These are phyloP conservation scores for Botryosphaeria agaves DNA, from an alignment of 2,329 filamentous ascomycete species.

Conservation along the genomic window DNA sequence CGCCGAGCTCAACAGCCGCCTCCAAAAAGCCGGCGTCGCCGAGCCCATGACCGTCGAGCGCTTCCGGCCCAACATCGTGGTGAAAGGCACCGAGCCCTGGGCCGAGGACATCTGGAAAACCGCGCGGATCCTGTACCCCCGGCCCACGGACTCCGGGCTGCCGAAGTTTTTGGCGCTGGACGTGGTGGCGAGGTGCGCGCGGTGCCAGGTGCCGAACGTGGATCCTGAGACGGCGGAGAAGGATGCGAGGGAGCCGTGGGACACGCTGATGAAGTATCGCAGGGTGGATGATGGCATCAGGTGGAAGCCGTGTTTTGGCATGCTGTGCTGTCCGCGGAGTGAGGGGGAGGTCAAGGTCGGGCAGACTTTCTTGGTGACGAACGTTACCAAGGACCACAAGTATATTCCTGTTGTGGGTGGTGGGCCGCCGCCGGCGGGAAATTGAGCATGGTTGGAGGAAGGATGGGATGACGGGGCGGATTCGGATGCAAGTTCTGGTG, in stretches of 20 bases:
- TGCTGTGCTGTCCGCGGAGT: constrained; percentile 41
- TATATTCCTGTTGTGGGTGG: too few relatives aligned
- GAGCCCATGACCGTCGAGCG: constrained; percentile 42
- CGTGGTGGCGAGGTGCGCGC: constrained; percentile 39
- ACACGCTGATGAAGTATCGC: constrained; percentile 42
- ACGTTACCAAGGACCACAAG: constrained; percentile 38
- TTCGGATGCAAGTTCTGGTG: too few relatives aligned
- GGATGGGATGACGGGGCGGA: too few relatives aligned
- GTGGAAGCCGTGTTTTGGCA: constrained; percentile 50
- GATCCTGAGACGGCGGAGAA: constrained; percentile 42
- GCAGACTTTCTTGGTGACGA: constrained; percentile 38
- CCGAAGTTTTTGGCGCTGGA: constrained; percentile 29
- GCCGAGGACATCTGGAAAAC: constrained; percentile 47
- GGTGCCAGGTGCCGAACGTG: constrained; percentile 49
- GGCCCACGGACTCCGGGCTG: background rate
- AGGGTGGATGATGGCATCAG: constrained; percentile 41
- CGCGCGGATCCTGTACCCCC: constrained; percentile 23
- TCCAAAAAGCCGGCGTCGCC: constrained; percentile 23
- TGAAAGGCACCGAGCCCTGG: constrained; percentile 39
- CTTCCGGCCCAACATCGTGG: constrained; percentile 46
- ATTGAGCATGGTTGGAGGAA: too few relatives aligned
- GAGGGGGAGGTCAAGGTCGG: constrained; percentile 39
- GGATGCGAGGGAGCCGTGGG: constrained; percentile 42
- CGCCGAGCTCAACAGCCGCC: constrained; percentile 37
- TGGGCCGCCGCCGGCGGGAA: too few relatives aligned